phyloP scores from a whole-genome alignment of 78 protist genomes.

The Blattamonas nauphoetae region DNA sequence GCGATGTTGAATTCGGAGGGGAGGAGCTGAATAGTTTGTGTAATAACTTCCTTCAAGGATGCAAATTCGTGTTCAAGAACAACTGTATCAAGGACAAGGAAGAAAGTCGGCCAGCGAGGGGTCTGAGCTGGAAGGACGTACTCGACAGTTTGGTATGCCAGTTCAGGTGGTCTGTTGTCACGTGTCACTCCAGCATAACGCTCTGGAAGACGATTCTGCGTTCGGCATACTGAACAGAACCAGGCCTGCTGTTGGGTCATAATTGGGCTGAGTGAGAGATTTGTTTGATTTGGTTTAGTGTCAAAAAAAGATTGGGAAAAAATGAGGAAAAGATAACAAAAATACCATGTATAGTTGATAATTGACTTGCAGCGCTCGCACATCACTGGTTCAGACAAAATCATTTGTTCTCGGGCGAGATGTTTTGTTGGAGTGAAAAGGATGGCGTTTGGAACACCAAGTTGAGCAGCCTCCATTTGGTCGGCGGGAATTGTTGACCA shows the following conservation, averaged over 20 bases:
- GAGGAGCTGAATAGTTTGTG: not conserved
- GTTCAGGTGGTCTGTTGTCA: not conserved
- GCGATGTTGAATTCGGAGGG: not conserved
- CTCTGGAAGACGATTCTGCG: not conserved
- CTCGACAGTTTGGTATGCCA: not conserved
- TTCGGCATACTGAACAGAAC: too few relatives aligned
- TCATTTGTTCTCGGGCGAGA: not conserved
- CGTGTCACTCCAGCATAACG: not conserved
- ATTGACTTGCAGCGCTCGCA: not conserved
- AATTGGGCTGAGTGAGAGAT: too few relatives aligned
- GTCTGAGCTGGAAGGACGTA: not conserved
- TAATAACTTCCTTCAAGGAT: not conserved
- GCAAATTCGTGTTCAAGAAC: not conserved
- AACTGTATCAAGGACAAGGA: not conserved
- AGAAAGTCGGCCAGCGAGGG: not conserved
- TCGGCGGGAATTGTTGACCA: not conserved
- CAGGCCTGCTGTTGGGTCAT: too few relatives aligned
- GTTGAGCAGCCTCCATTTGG: not conserved
- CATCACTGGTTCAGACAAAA: not conserved
- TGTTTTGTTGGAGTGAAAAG: not conserved
- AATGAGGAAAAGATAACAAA: too few relatives aligned
- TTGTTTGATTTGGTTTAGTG: too few relatives aligned
- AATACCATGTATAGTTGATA: not conserved
- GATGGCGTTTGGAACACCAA: not conserved
- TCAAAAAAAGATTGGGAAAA: too few relatives aligned